These are phyloP conservation scores for Aspergillus aculeatus DNA, from an alignment of 2,329 filamentous ascomycete genomes.

Conservation along the genomic window DNA sequence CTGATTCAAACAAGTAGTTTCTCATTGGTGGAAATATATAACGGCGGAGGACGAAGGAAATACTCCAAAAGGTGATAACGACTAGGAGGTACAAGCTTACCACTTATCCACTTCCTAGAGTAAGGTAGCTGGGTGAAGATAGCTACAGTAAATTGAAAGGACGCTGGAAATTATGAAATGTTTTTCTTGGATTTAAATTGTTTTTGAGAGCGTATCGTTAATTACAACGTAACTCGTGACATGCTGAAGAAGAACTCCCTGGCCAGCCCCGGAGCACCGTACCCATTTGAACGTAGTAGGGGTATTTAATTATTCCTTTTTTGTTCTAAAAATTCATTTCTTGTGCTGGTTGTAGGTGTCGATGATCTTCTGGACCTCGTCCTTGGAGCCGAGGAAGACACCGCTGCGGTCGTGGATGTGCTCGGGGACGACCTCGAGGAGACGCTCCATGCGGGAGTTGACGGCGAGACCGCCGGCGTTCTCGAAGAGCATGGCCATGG, in stretches of 20 bases:
- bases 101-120: too few relatives aligned
- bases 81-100: too few relatives aligned
- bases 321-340: conserved; percentile 23
- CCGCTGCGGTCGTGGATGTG: conserved; percentile 93
- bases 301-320: background rate
- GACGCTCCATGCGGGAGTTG: conserved; percentile 84
- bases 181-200: background rate
- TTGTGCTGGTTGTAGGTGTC: conserved; percentile 63
- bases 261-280: background rate
- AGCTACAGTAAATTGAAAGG: too few relatives aligned
- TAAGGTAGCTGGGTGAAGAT: too few relatives aligned
- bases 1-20: too few relatives aligned
- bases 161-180: background rate
- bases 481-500: conserved; percentile 98
- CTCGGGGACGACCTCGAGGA: conserved; percentile 85
- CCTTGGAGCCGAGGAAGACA: conserved; percentile 92
- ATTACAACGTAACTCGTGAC: background rate
- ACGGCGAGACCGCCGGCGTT: conserved; percentile 94
- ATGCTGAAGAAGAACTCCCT: conserved; percentile 1
- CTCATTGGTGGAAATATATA: background rate
- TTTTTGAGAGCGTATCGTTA: background rate
- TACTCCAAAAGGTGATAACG: too few relatives aligned
- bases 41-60: background rate
- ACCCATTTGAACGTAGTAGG: background rate
- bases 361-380: conserved; percentile 96